A percentile compares a stretch with the other conserved stretches of the same genome.
These are phyloP conservation scores for Ceratopteris richardii DNA, from an alignment of 75 land plant species.

Conservation along the genomic window DNA sequence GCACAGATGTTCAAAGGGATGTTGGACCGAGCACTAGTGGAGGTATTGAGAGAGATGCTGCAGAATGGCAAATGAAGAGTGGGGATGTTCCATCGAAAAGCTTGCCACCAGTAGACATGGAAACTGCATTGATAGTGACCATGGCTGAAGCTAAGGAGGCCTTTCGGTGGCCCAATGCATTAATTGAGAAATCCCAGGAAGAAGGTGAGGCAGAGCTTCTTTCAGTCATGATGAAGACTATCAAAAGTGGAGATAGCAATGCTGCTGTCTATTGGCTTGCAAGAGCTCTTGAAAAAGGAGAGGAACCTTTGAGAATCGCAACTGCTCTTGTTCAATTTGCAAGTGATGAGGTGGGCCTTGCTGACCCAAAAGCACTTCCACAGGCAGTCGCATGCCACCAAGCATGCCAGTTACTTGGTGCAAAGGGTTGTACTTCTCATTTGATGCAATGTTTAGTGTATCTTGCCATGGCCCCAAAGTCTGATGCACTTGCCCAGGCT, in stretches of 20 bases:
- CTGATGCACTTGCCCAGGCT: constrained; percentile 70
- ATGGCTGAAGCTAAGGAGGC: constrained; percentile 69
- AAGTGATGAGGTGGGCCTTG: constrained; percentile 74
- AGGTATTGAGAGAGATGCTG: background rate
- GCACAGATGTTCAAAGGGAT: background rate
- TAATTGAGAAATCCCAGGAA: constrained; percentile 76
- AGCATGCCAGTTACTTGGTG: constrained; percentile 86
- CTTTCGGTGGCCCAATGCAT: constrained; percentile 63
- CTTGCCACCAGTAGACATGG: background rate
- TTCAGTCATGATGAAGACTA: constrained; percentile 85
- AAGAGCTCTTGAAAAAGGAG: constrained; percentile 86
- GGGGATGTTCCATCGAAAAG: no score
- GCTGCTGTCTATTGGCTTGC: constrained; percentile 94
- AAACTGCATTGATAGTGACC: background rate
- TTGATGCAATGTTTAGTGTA: constrained; percentile 88
- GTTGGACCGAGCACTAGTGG: background rate
- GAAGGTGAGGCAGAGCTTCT: constrained; percentile 77
- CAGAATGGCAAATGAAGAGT: background rate
- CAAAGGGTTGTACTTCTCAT: constrained; percentile 82
- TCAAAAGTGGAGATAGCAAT: constrained; percentile 72
- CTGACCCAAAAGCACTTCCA: constrained; percentile 65
- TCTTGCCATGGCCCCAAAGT: constrained; percentile 81
- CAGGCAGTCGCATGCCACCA: constrained; percentile 92
- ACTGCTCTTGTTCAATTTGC: constrained; percentile 67
- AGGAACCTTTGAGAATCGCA: constrained; percentile 76